Evolutionary conservation across 768 basidiomycete species (phyloP), one percentile per base, ranked within the genome.

Genomic region (Pisolithus albus): DNA sequence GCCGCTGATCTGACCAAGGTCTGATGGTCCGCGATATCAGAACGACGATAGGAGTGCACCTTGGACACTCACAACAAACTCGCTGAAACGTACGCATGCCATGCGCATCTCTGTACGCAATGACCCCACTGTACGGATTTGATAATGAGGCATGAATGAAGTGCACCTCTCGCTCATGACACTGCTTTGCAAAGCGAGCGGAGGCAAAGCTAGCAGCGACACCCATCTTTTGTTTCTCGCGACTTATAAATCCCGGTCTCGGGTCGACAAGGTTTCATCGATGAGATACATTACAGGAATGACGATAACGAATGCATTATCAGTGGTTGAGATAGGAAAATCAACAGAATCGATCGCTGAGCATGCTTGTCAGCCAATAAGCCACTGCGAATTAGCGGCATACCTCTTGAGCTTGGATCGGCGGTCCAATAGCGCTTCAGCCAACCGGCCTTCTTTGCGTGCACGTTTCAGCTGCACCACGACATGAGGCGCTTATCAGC

Each of bases 391-490:
- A 38, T 36, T 7, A 23, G 8, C 45, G n/a, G 43, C 62, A 66
- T 30, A 83, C 88, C 88, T 90, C 69, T 92, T 92, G 49, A 92
- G 74, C 64, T 92, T 92, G 18, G 86, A 72, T 36, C 90, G 76
- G 24, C 90, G 79, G 61, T 92, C 86, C 28, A 92, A 72, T 66
- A 92, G 64, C 7, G 84, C 83, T 63, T 92, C 89, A 2, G 87
- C 83, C 15, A 91, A 67, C n/a, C 85, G 77, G 2, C 90, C 89
- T 52, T 89, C 86, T 61, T 88, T 84, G 53, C 75, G 75, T 13
- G 91, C 91, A 45, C 75, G 76, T 67, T 88, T 91, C 46, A 95
- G 76, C 84, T 92, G 53, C 23, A 37, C n/a, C 5, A 55, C 52
- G 30, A 34, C 47, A 28, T 50, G 48, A 52, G 52, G 34, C 28